A percentile compares a stretch with the other conserved stretches of the same genome.
These are phyloP conservation scores for Circinella minor DNA, from an alignment of 371 early-diverging fungal species.

Conservation along the genomic window DNA sequence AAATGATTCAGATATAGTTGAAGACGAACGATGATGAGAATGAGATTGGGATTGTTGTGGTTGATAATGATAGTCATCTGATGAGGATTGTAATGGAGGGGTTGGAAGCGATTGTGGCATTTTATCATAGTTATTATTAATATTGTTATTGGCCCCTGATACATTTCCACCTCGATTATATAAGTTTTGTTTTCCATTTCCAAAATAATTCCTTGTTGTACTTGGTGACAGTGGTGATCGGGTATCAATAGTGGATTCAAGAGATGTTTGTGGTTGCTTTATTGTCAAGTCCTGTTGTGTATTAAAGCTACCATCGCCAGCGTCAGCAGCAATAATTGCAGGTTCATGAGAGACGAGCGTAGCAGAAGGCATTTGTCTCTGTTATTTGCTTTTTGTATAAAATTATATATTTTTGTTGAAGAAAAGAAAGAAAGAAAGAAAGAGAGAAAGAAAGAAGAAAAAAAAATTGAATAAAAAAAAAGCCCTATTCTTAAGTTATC, in stretches of 20 bases:
- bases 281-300: conserved; percentile 6
- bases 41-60: not conserved
- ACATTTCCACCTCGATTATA: conserved; percentile 9
- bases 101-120: conserved; percentile 15
- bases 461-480: too few relatives aligned
- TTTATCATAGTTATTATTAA: not conserved
- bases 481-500: too few relatives aligned
- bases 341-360: conserved; percentile 20
- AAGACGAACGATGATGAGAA: not conserved
- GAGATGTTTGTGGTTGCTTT: conserved; percentile 10
- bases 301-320: conserved; percentile 4
- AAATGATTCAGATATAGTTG: conserved; percentile 1
- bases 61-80: conserved; percentile 15
- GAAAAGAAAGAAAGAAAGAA: not conserved
- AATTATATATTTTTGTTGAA: too few relatives aligned
- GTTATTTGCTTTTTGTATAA: too few relatives aligned
- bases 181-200: conserved; percentile 12
- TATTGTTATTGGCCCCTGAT: not conserved
- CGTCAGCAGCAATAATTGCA: conserved; percentile 18
- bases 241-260: conserved; percentile 13
- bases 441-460: not conserved
- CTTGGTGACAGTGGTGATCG: conserved; percentile 10
- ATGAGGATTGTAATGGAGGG: conserved; percentile 4
- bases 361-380: conserved; percentile 20
- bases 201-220: conserved; percentile 10